Conservation (phyloP, 345 rosid species). For the Eucalyptus virginea region DNA sequence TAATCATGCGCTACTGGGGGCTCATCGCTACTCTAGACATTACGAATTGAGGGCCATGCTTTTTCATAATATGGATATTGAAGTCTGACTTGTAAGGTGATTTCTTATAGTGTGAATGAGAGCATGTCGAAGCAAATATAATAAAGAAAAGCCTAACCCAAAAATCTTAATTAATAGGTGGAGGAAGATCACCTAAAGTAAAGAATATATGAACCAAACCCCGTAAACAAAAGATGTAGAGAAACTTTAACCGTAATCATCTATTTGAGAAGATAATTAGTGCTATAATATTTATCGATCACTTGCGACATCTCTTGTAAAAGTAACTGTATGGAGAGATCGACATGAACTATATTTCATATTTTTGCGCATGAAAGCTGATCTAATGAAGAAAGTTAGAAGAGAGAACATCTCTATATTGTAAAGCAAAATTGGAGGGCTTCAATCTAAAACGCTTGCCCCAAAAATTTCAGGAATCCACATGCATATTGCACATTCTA, state of each 20-base stretch:
- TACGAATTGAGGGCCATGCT: neutral
- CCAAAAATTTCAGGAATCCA: neutral
- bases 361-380: neutral
- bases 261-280: neutral
- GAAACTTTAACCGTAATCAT: fast-evolving
- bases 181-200: neutral
- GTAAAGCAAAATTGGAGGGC: neutral
- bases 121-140: neutral
- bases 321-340: neutral
- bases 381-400: neutral
- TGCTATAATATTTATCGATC: neutral
- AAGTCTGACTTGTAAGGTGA: neutral
- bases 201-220: neutral
- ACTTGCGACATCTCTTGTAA: neutral
- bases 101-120: neutral
- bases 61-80: neutral
- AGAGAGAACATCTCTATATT: neutral
- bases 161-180: neutral
- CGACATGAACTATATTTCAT: neutral
- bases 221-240: fast-evolving
- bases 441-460: neutral
- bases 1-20: neutral
- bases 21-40: neutral
- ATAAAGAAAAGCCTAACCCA: neutral
- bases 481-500: neutral